Evolutionary conservation across 148 eudicot genomes (phyloP), one percentile per base, ranked within the genome.

Genomic region (Simmondsia chinensis): DNA sequence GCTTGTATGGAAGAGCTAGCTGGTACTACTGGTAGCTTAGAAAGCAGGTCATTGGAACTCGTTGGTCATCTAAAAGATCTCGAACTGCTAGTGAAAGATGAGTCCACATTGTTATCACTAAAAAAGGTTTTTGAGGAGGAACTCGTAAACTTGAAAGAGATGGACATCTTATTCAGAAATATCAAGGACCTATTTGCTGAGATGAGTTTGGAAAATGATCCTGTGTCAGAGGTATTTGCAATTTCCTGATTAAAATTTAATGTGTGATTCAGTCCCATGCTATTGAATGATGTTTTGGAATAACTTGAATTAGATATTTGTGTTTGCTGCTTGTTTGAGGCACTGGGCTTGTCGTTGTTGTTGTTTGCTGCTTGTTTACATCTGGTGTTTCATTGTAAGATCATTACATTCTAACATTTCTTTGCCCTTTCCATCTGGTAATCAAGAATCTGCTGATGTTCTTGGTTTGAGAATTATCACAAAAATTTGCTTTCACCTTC

Each of bases 1-100:
- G 54, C 67, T 5, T 81, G 93, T 52, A 71, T 72, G 71, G 80
- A 84, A 61, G 93, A 79, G 68, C 70, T 85, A 64, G 70, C 76
- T 58, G 89, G 79, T 48, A 64, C 64, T 39, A 59, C 47, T 56
- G 86, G 75, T 40, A 76, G 57, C 56, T 40, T 63, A 33, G 64
- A 70, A 36, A 74, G 59, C 64, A 63, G 63, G 57, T 70, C 84
- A 53, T 21, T 63, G 25, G 79, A 76, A 64, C 64, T 91, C 18
- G 66, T 74, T 57, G 62, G 66, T 68, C 66, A 69, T 30, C 67
- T 85, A 40, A 67, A 68, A 49, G 69, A 54, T 46, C 80, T 91
- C 54, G 71, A 76, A 43, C 44, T 52, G 57, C 67, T 76, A 20
- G 48, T 58, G 24, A 74, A 65, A 53, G 95, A 91, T 68, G 79